A percentile compares a stretch with the other conserved stretches of the same genome.
Conservation (phyloP, 306 rosid genomes). For the Mimosa pudica region DNA sequence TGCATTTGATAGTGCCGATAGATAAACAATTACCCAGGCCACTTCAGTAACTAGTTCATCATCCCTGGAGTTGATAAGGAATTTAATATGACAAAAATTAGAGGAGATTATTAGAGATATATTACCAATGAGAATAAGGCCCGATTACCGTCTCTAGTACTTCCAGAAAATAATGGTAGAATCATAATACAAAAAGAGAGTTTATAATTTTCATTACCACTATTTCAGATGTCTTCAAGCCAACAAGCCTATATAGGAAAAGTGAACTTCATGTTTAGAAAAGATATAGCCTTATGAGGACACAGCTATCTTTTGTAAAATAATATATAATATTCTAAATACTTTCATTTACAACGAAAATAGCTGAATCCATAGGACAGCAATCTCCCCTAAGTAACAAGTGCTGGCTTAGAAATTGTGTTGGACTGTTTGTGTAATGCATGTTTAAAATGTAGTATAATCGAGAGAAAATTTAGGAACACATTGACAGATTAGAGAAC, state of each 20-base stretch:
- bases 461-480: neutral
- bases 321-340: neutral
- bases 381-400: slow-evolving; percentile 23
- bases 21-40: slow-evolving; percentile 95
- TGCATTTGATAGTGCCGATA: slow-evolving; percentile 86
- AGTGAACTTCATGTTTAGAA: slow-evolving; percentile 23
- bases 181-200: slow-evolving; percentile 30
- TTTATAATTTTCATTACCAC: slow-evolving; percentile 24
- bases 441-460: neutral
- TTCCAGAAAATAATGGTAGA: slow-evolving; percentile 30
- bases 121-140: slow-evolving; percentile 28
- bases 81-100: slow-evolving; percentile 31
- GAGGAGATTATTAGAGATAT: slow-evolving; percentile 25
- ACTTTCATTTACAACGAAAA: slow-evolving; percentile 5
- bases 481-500: slow-evolving; percentile 11
- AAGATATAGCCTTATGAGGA: slow-evolving; percentile 27
- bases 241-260: slow-evolving; percentile 31
- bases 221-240: slow-evolving; percentile 23
- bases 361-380: slow-evolving; percentile 23
- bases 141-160: slow-evolving; percentile 16
- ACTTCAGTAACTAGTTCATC: slow-evolving; percentile 94
- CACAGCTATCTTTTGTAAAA: slow-evolving; percentile 11
- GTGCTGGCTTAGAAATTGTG: slow-evolving; percentile 4
- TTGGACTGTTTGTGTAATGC: neutral
- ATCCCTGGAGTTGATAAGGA: slow-evolving; percentile 62